These are phyloP conservation scores for Austroboletus eburneus DNA, from an alignment of 768 basidiomycete genomes.

Conservation along the genomic window DNA sequence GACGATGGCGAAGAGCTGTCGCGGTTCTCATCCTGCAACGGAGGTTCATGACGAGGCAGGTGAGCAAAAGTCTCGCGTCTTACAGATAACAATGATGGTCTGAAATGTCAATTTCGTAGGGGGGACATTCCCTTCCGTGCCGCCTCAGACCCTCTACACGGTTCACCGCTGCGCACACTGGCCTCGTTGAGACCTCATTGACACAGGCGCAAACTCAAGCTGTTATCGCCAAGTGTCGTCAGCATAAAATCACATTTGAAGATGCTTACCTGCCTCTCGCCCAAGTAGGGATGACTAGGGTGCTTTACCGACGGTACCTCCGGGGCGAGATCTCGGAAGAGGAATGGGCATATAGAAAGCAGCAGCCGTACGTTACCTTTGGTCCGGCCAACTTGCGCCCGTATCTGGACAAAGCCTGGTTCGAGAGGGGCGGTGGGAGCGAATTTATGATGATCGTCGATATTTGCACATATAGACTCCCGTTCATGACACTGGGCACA, in stretches of 20 bases:
- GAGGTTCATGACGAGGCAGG: conserved; percentile 34
- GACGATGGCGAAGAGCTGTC: conserved; percentile 45
- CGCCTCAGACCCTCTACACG: conserved; percentile 34
- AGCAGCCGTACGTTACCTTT: conserved; percentile 44
- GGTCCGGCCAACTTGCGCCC: conserved; percentile 52
- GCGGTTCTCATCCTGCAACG: conserved; percentile 34
- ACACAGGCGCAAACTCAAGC: conserved; percentile 26
- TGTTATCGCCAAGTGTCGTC: conserved; percentile 39
- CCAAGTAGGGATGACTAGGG: conserved; percentile 50
- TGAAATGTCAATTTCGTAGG: conserved; percentile 33
- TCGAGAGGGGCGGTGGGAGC: conserved; percentile 38
- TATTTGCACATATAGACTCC: conserved; percentile 40
- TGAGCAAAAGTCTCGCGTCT: conserved; percentile 9
- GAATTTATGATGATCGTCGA: conserved; percentile 43
- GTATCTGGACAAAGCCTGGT: conserved; percentile 46
- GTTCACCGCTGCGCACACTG: conserved; percentile 35
- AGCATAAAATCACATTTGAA: conserved; percentile 46
- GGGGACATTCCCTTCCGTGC: conserved; percentile 54
- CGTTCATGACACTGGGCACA: conserved; percentile 34
- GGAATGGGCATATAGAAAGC: conserved; percentile 51
- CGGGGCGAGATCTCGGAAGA: conserved; percentile 44
- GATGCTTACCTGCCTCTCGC: conserved; percentile 45
- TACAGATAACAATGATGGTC: not conserved
- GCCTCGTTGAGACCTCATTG: conserved; percentile 20
- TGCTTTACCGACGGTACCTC: conserved; percentile 45